phyloP scores from a whole-genome alignment of 176 grass and related monocot genomes.

The Chrysopogon serrulatus region DNA sequence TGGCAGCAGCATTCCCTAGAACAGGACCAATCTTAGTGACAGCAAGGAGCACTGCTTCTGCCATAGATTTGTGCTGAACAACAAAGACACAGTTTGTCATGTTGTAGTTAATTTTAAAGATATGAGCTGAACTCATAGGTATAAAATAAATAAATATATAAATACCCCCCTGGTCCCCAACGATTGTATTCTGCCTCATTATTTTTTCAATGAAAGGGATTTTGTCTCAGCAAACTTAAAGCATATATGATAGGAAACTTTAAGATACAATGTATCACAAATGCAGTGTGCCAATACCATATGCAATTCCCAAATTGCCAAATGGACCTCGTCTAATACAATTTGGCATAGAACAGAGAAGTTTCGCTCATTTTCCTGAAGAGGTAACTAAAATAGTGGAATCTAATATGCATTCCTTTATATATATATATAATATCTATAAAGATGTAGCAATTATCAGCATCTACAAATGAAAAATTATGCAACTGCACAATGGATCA shows the following conservation, averaged over 20 bases:
- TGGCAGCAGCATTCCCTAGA: neutral
- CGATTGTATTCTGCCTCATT: neutral
- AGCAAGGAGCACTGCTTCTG: slow-evolving; percentile 25
- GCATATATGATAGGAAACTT: neutral
- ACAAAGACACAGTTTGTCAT: neutral
- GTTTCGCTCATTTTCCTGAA: neutral
- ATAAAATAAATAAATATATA: too few relatives aligned
- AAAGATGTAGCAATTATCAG: neutral
- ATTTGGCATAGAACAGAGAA: neutral
- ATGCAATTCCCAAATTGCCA: neutral
- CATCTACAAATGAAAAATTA: neutral
- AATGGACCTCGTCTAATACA: neutral
- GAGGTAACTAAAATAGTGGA: neutral
- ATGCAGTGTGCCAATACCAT: neutral
- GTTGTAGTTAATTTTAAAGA: neutral
- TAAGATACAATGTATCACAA: neutral
- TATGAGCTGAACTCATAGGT: neutral
- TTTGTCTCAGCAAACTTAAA: neutral
- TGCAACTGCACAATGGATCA: neutral
- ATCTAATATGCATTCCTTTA: too few relatives aligned
- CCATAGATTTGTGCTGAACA: slow-evolving; percentile 23
- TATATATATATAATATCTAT: too few relatives aligned
- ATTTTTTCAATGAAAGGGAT: too few relatives aligned
- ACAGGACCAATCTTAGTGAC: neutral
- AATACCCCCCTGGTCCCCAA: neutral